These are phyloP conservation scores for Colletotrichum phormii DNA, from an alignment of 2,329 filamentous ascomycete species.

Conservation along the genomic window DNA sequence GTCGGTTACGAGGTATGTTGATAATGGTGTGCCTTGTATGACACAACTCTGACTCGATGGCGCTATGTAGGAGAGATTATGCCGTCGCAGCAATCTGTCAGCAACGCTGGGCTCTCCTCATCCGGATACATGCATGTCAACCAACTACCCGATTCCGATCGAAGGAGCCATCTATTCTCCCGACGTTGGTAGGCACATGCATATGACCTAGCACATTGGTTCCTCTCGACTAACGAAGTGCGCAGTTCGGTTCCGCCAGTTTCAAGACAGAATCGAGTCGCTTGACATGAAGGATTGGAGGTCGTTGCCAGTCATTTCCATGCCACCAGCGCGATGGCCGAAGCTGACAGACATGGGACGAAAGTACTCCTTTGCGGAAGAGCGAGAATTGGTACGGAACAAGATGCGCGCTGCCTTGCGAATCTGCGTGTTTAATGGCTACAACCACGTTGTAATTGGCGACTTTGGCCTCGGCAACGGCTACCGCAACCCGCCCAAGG, in stretches of 20 bases:
- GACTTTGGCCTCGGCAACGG: slow-evolving; percentile 74
- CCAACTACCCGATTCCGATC: slow-evolving; percentile 78
- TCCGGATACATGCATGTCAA: slow-evolving; percentile 54
- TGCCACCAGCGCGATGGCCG: slow-evolving; percentile 78
- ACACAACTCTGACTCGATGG: slow-evolving; percentile 1
- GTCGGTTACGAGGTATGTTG: slow-evolving; percentile 51
- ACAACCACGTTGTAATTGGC: slow-evolving; percentile 69
- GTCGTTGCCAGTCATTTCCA: slow-evolving; percentile 77
- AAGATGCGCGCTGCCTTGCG: slow-evolving; percentile 79
- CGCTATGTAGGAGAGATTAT: slow-evolving; percentile 72
- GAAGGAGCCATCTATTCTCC: slow-evolving; percentile 78
- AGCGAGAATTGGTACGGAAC: slow-evolving; percentile 77
- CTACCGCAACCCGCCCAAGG: slow-evolving; percentile 73
- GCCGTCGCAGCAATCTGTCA: slow-evolving; percentile 79
- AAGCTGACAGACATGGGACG: slow-evolving; percentile 76
- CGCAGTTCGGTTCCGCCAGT: slow-evolving; percentile 78
- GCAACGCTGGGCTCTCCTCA: slow-evolving; percentile 74
- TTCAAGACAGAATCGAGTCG: slow-evolving; percentile 72
- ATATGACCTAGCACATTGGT: neutral
- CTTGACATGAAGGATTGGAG: slow-evolving; percentile 64
- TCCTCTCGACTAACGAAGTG: slow-evolving; percentile 10
- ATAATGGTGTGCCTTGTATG: neutral
- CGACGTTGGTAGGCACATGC: slow-evolving; percentile 65
- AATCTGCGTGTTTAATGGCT: slow-evolving; percentile 73
- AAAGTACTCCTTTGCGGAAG: slow-evolving; percentile 78